Base-by-base conservation (phyloP, 179 eudicot species). In the Spinacia oleracea region DNA sequence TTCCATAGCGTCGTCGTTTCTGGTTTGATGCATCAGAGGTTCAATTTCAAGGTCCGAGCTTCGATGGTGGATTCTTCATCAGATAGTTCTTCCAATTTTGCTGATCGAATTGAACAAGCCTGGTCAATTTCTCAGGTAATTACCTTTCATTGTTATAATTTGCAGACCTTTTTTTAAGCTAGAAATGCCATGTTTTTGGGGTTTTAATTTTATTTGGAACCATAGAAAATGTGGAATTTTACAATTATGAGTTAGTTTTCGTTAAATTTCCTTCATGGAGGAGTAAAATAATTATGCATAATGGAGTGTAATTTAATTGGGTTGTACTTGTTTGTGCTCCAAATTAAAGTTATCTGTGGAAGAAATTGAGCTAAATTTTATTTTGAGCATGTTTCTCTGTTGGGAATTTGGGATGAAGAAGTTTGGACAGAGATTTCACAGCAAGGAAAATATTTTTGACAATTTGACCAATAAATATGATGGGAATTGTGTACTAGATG, bases 41-140 rank as follows among this genome's bases (percentile, higher is more conserved):
- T 72, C 5, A 70, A 64, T 63, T 71, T 59, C 73, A 81, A 83
- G 78, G 65, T 66, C 55, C 72, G 40, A 73, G 89, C 91, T 79
- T 86, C 89, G 21, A 80, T 70, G 86, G 87, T 87, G 79, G 87
- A 81, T 74, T 83, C 93, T 5, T 79, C 81, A 16, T 77, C 82
- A 42, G 93, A 90, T 63, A 84, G 73, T 62, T 86, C 92, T 58
- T 84, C 91, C 40, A 84, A 87, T 71, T 91, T 91, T 66, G 79
- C 63, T 78, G 79, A 90, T 58, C 90, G 90, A 50, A 88, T 86
- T 79, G 92, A 89, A 74, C 89, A 72, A 73, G 92, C 90, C 10
- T 89, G 90, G 90, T 64, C 80, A 48, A 89, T 89, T 74, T 86
- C 92, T 72, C 88, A 92, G 92, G 97, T 91, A 20, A 15, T 12